Conservation (phyloP, 176 grass and related monocot genomes). For the Ensete ventricosum region DNA sequence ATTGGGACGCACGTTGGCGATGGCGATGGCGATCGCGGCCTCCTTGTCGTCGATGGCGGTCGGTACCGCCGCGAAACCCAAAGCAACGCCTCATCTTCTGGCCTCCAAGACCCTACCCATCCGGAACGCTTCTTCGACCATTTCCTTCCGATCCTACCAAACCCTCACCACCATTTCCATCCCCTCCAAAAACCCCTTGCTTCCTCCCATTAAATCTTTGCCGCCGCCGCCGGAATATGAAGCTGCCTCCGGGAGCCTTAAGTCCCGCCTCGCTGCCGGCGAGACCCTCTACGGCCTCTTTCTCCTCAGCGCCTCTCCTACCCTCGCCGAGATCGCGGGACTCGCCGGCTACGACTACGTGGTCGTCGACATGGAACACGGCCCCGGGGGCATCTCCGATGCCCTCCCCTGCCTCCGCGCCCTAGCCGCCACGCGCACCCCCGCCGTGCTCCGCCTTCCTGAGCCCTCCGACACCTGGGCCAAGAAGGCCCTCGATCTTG, state of each 20-base stretch:
- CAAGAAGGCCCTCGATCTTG: slow-evolving; percentile 90
- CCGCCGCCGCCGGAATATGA: slow-evolving; percentile 23
- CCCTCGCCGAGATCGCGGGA: slow-evolving; percentile 70
- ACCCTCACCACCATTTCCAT: background rate
- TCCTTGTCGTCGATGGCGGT: background rate
- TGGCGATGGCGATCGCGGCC: background rate
- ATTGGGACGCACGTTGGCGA: background rate
- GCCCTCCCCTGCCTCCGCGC: slow-evolving; percentile 74
- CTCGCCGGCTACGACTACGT: slow-evolving; percentile 89
- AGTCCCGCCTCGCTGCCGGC: slow-evolving; percentile 51
- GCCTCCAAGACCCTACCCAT: slow-evolving; percentile 4
- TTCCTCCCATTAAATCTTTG: slow-evolving; percentile 21
- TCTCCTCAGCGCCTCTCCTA: slow-evolving; percentile 73
- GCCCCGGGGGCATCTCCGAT: slow-evolving; percentile 62
- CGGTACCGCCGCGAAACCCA: background rate
- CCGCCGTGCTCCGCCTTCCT: slow-evolving; percentile 60
- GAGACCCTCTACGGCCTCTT: slow-evolving; percentile 85
- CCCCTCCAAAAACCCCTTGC: background rate
- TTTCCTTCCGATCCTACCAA: slow-evolving; percentile 15
- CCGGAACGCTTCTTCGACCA: background rate
- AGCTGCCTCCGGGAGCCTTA: slow-evolving; percentile 31
- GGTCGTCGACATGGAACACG: slow-evolving; percentile 90
- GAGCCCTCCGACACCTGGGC: slow-evolving; percentile 62
- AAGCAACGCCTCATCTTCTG: slow-evolving; percentile 8
- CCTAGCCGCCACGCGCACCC: slow-evolving; percentile 60